phyloP scores from a whole-genome alignment of 78 protist species.

The Tieghemostelium lacteum region DNA sequence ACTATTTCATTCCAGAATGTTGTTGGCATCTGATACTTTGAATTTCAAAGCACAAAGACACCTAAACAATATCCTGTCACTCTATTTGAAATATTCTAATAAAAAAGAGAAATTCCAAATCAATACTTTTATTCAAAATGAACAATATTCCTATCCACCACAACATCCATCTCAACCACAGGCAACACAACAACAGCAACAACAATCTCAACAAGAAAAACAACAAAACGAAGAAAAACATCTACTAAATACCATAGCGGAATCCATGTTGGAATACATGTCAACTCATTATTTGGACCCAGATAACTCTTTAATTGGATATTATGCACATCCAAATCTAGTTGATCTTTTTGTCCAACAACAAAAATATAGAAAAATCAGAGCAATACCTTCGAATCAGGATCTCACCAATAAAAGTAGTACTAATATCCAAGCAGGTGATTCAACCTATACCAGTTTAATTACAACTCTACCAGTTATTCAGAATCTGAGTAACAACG shows the following conservation, averaged over 20 bases:
- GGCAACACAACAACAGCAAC: not conserved
- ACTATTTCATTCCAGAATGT: conserved; percentile 7
- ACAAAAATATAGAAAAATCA: conserved; percentile 11
- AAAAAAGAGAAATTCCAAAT: conserved; percentile 22
- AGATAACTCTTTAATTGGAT: conserved; percentile 63
- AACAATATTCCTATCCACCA: too few relatives aligned
- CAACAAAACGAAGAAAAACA: conserved; percentile 21
- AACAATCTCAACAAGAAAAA: not conserved
- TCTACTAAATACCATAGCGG: not conserved
- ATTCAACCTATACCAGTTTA: not conserved
- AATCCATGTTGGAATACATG: conserved; percentile 5
- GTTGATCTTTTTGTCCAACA: conserved; percentile 18
- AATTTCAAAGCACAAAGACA: not conserved
- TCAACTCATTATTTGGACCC: conserved; percentile 23
- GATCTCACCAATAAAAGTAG: not conserved
- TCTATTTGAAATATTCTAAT: conserved; percentile 21
- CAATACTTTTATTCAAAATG: too few relatives aligned
- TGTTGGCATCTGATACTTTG: not conserved
- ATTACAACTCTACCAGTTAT: not conserved
- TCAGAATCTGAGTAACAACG: not conserved
- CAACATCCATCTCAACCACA: not conserved
- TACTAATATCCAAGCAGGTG: not conserved
- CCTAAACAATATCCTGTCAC: not conserved
- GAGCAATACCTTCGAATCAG: conserved; percentile 30
- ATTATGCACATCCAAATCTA: conserved; percentile 1